Conservation (phyloP, 2,329 filamentous ascomycete species). For the Xylariaceae sp. region DNA sequence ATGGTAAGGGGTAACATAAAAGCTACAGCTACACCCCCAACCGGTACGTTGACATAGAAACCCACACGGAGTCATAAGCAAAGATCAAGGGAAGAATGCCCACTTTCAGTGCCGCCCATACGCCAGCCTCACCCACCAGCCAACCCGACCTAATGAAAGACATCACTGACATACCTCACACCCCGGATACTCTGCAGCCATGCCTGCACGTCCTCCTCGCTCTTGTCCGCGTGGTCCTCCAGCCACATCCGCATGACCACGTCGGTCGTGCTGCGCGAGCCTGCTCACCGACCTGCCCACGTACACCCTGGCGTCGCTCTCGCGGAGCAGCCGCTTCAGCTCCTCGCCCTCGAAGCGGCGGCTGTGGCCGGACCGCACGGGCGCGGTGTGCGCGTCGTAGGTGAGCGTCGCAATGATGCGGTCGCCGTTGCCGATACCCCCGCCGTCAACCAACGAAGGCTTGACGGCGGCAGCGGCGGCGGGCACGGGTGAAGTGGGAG, state of each 20-base stretch:
- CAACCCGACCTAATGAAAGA: constrained; percentile 9
- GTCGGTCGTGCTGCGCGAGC: constrained; percentile 10
- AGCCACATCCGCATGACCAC: constrained; percentile 8
- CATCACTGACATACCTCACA: constrained; percentile 13
- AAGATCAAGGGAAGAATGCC: too few relatives aligned
- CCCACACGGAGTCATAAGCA: too few relatives aligned
- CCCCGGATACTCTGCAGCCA: constrained; percentile 11
- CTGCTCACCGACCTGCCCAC: constrained; percentile 9
- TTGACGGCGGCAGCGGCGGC: constrained; percentile 36
- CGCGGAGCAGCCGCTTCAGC: constrained; percentile 5
- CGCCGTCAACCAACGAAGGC: constrained; percentile 34
- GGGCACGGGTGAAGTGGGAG: too few relatives aligned
- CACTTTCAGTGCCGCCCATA: too few relatives aligned
- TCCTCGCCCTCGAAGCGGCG: constrained; percentile 6
- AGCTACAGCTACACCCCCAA: too few relatives aligned
- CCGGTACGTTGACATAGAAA: too few relatives aligned
- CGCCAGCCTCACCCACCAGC: background rate
- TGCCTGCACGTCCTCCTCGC: constrained; percentile 8
- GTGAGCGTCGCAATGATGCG: constrained; percentile 4
- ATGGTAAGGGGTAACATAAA: too few relatives aligned
- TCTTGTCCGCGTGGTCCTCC: constrained; percentile 5
- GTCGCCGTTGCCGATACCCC: constrained; percentile 27
- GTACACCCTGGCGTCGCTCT: constrained; percentile 6
- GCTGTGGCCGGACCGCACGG: constrained; percentile 5
- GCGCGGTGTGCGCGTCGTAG: constrained; percentile 8